Base-by-base conservation (phyloP, 108 stramenopile genomes). In the Conticribra weissflogii region DNA sequence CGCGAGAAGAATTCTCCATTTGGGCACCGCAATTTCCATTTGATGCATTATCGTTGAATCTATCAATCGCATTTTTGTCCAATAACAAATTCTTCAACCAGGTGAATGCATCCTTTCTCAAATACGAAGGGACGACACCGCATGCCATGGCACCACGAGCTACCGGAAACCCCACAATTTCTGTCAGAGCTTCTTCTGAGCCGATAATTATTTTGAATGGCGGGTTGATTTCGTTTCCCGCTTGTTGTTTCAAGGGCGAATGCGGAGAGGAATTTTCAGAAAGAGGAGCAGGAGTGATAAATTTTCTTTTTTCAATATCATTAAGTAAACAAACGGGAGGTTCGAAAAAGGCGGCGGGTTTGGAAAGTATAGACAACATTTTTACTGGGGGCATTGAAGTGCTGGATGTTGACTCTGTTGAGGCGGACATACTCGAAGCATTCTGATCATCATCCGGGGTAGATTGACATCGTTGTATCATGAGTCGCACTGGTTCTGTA, bases 71-170 rank as follows among this genome's bases (percentile, higher is more conserved):
- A 15, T 24, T 63, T 50, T 44, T 27, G 54, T 57, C 29, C 51
- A 19, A 36, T 22, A 87, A 46, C 49, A 85, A 64, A 14, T 23
- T 34, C 49, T 67, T 49, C 70, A 91, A 49, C 90, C 90, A 91
- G 21, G 46, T 67, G 53, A 67, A 76, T 34, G 73, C 72, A 34
- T 81, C 29, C 24, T 63, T 55, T 36, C 57, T 60, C 29, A 50
- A 57, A 15, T 59, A 61, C 27, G n/a, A 46, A 23, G 86, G 91
- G n/a, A 86, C 79, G 36, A 83, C 58, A 7, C 88, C 91, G 63
- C 88, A 88, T 0, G 84, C 87, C 65, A 92, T 61, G 25, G 88
- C 88, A 0, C 91, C 91, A 47, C 88, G 65, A 41, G 85, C 66
- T n/a, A 89, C 54, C 3, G 55, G 77, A 71, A 87, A 88, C 1